phyloP scores from a whole-genome alignment of 2,329 filamentous ascomycete genomes.

The Colletotrichum neosansevieriae region DNA sequence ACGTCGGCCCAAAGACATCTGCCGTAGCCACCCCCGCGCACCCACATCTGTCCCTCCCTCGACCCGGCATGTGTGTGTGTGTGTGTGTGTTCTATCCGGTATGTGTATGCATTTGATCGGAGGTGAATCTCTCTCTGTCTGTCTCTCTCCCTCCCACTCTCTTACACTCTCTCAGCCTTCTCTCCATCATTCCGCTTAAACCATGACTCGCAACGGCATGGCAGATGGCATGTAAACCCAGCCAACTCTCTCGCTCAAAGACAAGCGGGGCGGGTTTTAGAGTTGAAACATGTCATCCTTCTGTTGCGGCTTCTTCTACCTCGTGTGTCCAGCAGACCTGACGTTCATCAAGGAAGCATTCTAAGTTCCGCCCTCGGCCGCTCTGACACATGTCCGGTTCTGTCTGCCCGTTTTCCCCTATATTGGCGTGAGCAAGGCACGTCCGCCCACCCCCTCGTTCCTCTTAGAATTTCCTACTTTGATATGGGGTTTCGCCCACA shows the following conservation, averaged over 20 bases:
- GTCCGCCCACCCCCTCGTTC: neutral
- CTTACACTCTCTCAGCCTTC: neutral
- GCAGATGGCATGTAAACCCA: constrained; percentile 10
- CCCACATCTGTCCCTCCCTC: too few relatives aligned
- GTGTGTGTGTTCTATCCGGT: too few relatives aligned
- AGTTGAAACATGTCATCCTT: constrained; percentile 36
- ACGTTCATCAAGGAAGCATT: constrained; percentile 8
- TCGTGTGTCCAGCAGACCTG: neutral
- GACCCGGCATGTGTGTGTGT: too few relatives aligned
- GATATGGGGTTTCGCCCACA: constrained; percentile 25
- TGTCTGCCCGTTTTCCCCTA: constrained; percentile 14
- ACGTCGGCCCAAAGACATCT: constrained; percentile 4
- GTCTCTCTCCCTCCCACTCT: too few relatives aligned
- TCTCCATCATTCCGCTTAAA: neutral
- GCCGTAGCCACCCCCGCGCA: neutral
- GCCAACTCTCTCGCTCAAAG: constrained; percentile 6
- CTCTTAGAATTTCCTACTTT: constrained; percentile 25
- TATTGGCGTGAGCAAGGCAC: constrained; percentile 24
- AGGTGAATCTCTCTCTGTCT: neutral
- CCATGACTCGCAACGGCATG: constrained; percentile 31
- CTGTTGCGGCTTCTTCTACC: constrained; percentile 1
- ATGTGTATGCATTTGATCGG: neutral
- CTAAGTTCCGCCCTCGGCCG: constrained; percentile 17
- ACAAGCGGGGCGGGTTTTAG: constrained; percentile 36
- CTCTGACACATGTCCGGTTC: constrained; percentile 28